Base-by-base conservation (phyloP, 139 green algal genomes). In the Diplosphaera chodatii region DNA sequence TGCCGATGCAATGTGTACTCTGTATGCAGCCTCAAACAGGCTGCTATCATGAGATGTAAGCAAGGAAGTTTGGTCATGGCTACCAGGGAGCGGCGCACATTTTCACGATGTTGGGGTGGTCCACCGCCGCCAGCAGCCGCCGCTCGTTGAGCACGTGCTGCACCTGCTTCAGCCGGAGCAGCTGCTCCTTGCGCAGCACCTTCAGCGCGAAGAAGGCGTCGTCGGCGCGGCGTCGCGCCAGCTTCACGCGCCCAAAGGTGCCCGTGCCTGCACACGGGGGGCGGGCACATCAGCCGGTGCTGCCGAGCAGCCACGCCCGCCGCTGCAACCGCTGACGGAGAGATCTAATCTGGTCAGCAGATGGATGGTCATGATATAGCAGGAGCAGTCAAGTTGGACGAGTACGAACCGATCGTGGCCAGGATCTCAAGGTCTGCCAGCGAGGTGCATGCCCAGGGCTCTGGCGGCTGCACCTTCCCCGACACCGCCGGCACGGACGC, bases 191-290 rank as follows among this genome's bases (percentile, higher is more conserved):
- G 1, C 55, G 48, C 34, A 70, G 66, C 66, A 40, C 33, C 34
- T 70, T 70, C 1, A 70, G 8, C 8, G 66, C 66, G 1, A 37
- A 40, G 34, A 34, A 63, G 1, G 13, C 1, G 18, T 34, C 66
- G 22, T 40, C 29, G 2, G 23, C 18, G 23, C 13, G 34, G 34
- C 23, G 13, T 4, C 34, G 34, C 34, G 55, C 66, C 34, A 70
- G 66, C 34, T 40, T 40, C 21, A 70, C 66, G 22, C 66, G 34
- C 21, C 66, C 66, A 70, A 70, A 70, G n/a, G 66, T 63, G 34
- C 66, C 66, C 25, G 34, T 62, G 23, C 66, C 66, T 70, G 66
- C 32, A 27, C 10, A 16, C 22, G 56, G 13, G 13, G 10, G 37
- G 10, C 37, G 13, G 13, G 37, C 10, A 48, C 10, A 48, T 13